A percentile compares a stretch with the other conserved stretches of the same genome.
These are phyloP conservation scores for Mangifera indica DNA, from an alignment of 345 rosid species.

Conservation along the genomic window DNA sequence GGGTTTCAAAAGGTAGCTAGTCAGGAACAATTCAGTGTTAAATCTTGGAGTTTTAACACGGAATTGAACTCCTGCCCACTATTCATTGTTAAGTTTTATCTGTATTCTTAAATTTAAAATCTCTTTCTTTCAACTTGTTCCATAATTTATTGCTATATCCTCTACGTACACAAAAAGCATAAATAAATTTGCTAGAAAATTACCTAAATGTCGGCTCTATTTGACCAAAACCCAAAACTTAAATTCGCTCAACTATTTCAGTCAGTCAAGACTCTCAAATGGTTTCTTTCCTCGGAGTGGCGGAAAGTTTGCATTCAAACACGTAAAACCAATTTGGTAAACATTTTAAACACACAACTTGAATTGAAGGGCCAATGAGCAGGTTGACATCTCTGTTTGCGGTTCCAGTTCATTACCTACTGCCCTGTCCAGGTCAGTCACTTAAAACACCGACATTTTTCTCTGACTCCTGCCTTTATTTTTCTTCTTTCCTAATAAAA, in stretches of 20 bases:
- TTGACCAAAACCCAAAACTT: neutral
- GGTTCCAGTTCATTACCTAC: neutral
- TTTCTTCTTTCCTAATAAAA: neutral
- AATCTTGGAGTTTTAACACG: neutral
- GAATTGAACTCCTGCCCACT: neutral
- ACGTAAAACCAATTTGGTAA: neutral
- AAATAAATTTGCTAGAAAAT: neutral
- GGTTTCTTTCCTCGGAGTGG: neutral
- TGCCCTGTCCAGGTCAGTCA: neutral
- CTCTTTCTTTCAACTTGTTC: conserved; percentile 10
- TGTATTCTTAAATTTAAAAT: conserved; percentile 2
- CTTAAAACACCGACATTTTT: neutral
- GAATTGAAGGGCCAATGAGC: neutral
- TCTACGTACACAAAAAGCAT: neutral
- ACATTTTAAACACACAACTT: neutral
- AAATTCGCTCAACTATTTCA: neutral
- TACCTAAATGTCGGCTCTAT: neutral
- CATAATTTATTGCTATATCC: neutral
- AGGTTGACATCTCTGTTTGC: neutral
- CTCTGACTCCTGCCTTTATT: neutral
- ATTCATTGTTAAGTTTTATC: no score
- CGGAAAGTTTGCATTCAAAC: neutral
- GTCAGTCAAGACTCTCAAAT: neutral
- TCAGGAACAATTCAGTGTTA: neutral
- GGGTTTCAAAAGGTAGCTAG: neutral